These are phyloP conservation scores for Poa pratensis DNA, from an alignment of 176 grass and related monocot genomes.

Conservation along the genomic window DNA sequence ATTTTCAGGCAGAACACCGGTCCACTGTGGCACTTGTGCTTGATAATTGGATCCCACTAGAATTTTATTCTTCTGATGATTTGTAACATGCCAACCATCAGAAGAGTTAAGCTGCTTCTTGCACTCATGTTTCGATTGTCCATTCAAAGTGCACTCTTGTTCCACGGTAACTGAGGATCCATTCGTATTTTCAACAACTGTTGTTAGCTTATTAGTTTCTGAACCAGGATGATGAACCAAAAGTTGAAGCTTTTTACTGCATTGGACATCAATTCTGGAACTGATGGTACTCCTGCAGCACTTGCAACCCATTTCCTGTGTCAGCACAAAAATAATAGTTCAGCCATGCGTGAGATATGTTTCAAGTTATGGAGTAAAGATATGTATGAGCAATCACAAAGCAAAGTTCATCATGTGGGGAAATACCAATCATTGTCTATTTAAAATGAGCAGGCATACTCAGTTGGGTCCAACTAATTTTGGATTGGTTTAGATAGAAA, in stretches of 20 bases:
- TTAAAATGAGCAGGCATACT: background rate
- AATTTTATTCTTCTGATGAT: conserved; percentile 38
- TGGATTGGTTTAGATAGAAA: background rate
- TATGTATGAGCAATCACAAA: background rate
- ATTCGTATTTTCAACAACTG: conserved; percentile 30
- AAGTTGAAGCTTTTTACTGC: conserved; percentile 29
- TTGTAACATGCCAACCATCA: conserved; percentile 47
- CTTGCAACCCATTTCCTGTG: conserved; percentile 44
- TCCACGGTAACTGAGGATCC: conserved; percentile 9
- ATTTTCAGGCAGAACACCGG: conserved; percentile 39
- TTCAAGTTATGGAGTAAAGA: background rate
- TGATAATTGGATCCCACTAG: conserved; percentile 49
- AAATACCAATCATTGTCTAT: background rate
- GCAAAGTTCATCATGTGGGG: background rate
- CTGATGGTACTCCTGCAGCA: conserved; percentile 30
- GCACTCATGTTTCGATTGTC: conserved; percentile 28
- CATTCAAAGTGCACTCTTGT: background rate
- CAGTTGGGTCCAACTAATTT: background rate
- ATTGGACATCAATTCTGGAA: conserved; percentile 11
- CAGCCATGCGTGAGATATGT: background rate
- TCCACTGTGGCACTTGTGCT: conserved; percentile 59
- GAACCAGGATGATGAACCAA: conserved; percentile 1
- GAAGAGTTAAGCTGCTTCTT: conserved; percentile 31
- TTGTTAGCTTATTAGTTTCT: conserved; percentile 14
- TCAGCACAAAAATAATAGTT: conserved; percentile 24